Conservation (phyloP, 352 stramenopile species). For the Aphanomyces invadans region DNA sequence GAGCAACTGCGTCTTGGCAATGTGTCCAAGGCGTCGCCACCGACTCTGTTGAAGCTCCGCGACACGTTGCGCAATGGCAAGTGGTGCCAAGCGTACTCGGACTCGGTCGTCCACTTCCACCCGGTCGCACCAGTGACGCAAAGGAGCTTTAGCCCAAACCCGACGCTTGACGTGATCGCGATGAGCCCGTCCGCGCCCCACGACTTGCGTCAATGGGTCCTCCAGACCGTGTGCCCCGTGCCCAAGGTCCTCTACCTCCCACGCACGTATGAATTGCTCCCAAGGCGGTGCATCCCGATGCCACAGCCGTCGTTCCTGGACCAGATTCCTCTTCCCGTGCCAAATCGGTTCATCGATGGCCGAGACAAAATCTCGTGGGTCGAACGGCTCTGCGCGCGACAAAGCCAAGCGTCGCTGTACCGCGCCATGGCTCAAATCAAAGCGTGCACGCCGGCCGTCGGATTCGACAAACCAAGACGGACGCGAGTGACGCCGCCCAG, state of each 20-base stretch:
- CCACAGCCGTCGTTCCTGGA: slow-evolving; percentile 62
- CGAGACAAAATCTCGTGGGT: slow-evolving; percentile 57
- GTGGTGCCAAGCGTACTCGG: slow-evolving; percentile 59
- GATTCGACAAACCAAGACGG: slow-evolving; percentile 44
- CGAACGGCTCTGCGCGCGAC: slow-evolving; percentile 47
- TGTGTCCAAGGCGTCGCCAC: slow-evolving; percentile 37
- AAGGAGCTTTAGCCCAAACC: slow-evolving; percentile 39
- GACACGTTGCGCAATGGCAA: slow-evolving; percentile 69
- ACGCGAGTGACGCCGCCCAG: slow-evolving; percentile 76
- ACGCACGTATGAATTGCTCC: slow-evolving; percentile 73
- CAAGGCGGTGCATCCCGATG: slow-evolving; percentile 82
- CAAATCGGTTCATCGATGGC: slow-evolving; percentile 61
- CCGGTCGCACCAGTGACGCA: slow-evolving; percentile 71
- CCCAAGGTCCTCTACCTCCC: slow-evolving; percentile 72
- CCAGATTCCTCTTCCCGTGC: slow-evolving; percentile 58
- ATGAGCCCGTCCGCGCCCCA: slow-evolving; percentile 49
- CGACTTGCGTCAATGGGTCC: slow-evolving; percentile 43
- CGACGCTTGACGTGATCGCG: slow-evolving; percentile 46
- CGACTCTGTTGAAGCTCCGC: slow-evolving; percentile 74
- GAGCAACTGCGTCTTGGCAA: slow-evolving; percentile 69
- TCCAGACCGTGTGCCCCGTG: slow-evolving; percentile 54
- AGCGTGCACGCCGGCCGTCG: slow-evolving; percentile 52
- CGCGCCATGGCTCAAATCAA: slow-evolving; percentile 57
- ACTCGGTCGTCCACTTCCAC: slow-evolving; percentile 50
- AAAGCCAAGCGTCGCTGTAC: slow-evolving; percentile 40